Conservation (phyloP, 2,329 filamentous ascomycete species). For the Penicillium sp. region DNA sequence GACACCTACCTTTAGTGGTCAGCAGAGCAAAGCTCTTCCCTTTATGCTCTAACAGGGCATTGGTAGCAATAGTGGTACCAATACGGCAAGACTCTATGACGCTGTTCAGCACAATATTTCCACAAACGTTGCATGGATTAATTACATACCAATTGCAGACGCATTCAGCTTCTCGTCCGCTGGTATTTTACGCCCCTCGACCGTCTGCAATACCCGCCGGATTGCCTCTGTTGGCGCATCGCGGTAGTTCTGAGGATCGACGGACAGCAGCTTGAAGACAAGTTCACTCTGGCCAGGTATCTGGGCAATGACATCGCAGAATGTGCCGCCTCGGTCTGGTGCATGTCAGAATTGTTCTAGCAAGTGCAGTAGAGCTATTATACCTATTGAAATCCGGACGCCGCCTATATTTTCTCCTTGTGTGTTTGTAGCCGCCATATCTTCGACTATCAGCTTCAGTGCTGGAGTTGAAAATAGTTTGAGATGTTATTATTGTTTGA, state of each 20-base stretch:
- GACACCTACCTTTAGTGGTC: slow-evolving; percentile 61
- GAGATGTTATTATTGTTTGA: background rate
- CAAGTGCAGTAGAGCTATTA: background rate
- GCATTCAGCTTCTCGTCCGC: slow-evolving; percentile 14
- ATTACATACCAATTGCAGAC: slow-evolving; percentile 9
- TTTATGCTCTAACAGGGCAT: slow-evolving; percentile 79
- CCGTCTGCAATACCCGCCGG: slow-evolving; percentile 63
- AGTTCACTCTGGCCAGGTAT: slow-evolving; percentile 22
- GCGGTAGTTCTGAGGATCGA: slow-evolving; percentile 25
- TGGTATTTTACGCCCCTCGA: slow-evolving; percentile 18
- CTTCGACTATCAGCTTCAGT: background rate
- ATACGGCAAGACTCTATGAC: slow-evolving; percentile 61
- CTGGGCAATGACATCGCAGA: slow-evolving; percentile 26
- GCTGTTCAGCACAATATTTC: background rate
- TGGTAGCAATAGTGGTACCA: slow-evolving; percentile 91
- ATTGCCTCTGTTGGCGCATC: slow-evolving; percentile 70
- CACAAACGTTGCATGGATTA: background rate
- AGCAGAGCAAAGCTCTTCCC: slow-evolving; percentile 81
- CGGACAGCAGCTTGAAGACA: slow-evolving; percentile 29
- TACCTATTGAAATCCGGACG: slow-evolving; percentile 12
- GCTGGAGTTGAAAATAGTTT: background rate
- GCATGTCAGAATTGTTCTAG: background rate
- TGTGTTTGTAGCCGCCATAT: background rate
- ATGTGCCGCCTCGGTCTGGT: slow-evolving; percentile 25
- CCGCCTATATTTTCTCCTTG: background rate